phyloP scores from a whole-genome alignment of 768 basidiomycete species.

The Mycena indigotica region DNA sequence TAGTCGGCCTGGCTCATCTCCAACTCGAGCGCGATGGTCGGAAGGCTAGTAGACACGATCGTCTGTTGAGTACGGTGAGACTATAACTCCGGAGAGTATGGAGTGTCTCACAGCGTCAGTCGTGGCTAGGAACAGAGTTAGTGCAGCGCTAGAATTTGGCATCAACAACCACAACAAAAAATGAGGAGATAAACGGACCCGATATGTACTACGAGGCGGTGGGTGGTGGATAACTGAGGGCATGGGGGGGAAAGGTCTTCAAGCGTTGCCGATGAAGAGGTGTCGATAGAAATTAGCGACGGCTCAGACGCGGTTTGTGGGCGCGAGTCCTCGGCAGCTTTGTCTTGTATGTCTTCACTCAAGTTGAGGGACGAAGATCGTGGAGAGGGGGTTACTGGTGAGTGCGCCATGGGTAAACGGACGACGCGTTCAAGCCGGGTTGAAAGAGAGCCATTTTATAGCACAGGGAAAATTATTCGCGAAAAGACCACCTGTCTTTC shows the following conservation, averaged over 20 bases:
- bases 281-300: slow-evolving; percentile 30
- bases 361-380: slow-evolving; percentile 11
- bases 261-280: slow-evolving; percentile 34
- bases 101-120: slow-evolving; percentile 70
- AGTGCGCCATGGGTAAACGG: not conserved
- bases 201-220: slow-evolving; percentile 65
- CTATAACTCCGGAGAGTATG: not conserved
- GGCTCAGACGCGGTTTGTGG: slow-evolving; percentile 12
- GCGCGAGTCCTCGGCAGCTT: slow-evolving; percentile 2
- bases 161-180: slow-evolving; percentile 9
- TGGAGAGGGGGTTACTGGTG: slow-evolving; percentile 7
- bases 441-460: slow-evolving; percentile 21
- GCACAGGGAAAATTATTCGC: slow-evolving; percentile 1
- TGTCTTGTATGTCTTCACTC: slow-evolving; percentile 1
- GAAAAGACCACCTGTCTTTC: slow-evolving; percentile 6
- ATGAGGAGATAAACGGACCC: slow-evolving; percentile 48
- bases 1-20: slow-evolving; percentile 71
- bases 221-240: slow-evolving; percentile 51
- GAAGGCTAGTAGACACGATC: slow-evolving; percentile 82
- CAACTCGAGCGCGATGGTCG: slow-evolving; percentile 75
- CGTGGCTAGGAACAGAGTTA: slow-evolving; percentile 83
- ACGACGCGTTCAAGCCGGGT: slow-evolving; percentile 1
- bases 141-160: slow-evolving; percentile 57
- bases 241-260: slow-evolving; percentile 25
- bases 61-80: slow-evolving; percentile 35